These are phyloP conservation scores for Capsaspora owczarzaki DNA, from an alignment of 78 protist species.

Conservation along the genomic window DNA sequence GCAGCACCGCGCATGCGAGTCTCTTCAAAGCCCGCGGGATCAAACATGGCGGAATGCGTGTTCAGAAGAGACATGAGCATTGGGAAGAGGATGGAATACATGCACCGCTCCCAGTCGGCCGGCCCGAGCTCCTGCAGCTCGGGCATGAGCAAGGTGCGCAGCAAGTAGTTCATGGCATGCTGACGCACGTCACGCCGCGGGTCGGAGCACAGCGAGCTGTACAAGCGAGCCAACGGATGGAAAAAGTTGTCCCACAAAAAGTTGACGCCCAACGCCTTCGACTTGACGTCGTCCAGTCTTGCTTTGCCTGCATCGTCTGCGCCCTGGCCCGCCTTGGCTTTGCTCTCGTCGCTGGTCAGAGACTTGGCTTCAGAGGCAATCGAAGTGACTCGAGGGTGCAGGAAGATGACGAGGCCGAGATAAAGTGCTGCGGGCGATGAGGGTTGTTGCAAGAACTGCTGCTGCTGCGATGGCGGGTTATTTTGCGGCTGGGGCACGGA, in stretches of 20 bases:
- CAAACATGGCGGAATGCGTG: background rate
- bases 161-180: slow-evolving; percentile 10
- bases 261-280: background rate
- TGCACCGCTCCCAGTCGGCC: slow-evolving; percentile 13
- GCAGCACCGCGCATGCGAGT: slow-evolving; percentile 18
- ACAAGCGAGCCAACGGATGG: background rate
- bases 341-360: background rate
- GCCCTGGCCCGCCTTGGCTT: background rate
- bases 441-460: no score
- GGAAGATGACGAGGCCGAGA: no score
- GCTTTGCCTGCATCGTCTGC: background rate
- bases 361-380: no score
- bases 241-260: background rate
- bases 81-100: no score
- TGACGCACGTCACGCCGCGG: background rate
- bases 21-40: slow-evolving; percentile 28
- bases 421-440: no score
- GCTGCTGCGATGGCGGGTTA: no score
- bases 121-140: background rate
- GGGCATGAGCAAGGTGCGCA: slow-evolving; percentile 7
- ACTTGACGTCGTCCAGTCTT: no score
- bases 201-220: slow-evolving; percentile 2
- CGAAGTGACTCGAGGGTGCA: no score
- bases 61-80: no score
- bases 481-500: no score